Conservation (phyloP, 768 basidiomycete genomes). For the Lentinus tigrinus region DNA sequence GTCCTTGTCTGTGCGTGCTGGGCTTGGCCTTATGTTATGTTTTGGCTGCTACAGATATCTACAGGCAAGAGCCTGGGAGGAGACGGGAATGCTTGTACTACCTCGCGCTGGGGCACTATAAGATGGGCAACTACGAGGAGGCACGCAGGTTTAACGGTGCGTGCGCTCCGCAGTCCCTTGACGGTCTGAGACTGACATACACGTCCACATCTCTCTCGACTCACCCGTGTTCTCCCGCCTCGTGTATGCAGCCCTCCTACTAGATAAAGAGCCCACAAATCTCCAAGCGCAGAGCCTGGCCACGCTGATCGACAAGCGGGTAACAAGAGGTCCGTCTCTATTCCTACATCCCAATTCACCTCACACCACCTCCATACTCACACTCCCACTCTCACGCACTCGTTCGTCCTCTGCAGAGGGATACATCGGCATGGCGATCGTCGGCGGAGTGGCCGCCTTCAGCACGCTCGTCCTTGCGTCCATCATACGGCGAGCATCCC, state of each 20-base stretch:
- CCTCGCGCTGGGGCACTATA: slow-evolving; percentile 93
- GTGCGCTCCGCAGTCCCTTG: slow-evolving; percentile 26
- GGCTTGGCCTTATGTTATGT: not conserved
- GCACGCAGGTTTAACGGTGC: slow-evolving; percentile 90
- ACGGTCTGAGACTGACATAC: not conserved
- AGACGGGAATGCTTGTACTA: slow-evolving; percentile 96
- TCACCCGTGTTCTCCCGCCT: not conserved
- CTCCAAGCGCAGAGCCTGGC: slow-evolving; percentile 87
- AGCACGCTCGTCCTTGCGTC: slow-evolving; percentile 73
- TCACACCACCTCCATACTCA: not conserved
- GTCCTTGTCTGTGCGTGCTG: not conserved
- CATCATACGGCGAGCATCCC: slow-evolving; percentile 80
- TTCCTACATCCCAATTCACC: not conserved
- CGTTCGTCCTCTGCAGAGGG: slow-evolving; percentile 60
- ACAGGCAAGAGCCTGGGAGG: slow-evolving; percentile 80
- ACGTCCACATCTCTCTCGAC: not conserved
- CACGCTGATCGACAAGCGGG: slow-evolving; percentile 82
- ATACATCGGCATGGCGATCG: slow-evolving; percentile 97
- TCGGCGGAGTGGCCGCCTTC: slow-evolving; percentile 85
- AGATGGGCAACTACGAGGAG: slow-evolving; percentile 93
- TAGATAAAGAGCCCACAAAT: slow-evolving; percentile 92
- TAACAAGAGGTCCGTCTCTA: slow-evolving; percentile 64
- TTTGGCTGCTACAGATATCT: slow-evolving; percentile 64
- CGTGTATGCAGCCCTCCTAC: slow-evolving; percentile 59
- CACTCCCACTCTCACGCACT: slow-evolving; percentile 5